Evolutionary conservation across 179 eudicot species (phyloP).

Genomic region (Sideroxylon spinosum): DNA sequence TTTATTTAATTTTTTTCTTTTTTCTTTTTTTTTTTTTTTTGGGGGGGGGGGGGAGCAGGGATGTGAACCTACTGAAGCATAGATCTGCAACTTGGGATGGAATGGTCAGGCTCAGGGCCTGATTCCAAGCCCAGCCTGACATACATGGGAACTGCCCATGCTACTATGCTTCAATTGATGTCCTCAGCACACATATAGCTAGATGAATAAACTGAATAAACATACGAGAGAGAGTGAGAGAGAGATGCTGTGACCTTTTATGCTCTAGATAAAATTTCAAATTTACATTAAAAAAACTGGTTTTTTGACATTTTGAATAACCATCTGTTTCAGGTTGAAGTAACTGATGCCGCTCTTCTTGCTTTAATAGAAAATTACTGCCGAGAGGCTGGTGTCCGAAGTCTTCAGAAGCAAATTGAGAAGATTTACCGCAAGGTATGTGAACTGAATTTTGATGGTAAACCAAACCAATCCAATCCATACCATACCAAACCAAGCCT

Average conservation of each 20-base stretch:
- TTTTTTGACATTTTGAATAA: background rate
- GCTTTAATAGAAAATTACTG: conserved; percentile 91
- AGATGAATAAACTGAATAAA: no score
- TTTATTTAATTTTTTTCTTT: no score
- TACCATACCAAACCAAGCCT: no score
- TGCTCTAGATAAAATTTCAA: no score
- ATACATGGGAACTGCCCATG: background rate
- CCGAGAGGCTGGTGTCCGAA: conserved; percentile 96
- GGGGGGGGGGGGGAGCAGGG: background rate
- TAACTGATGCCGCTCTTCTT: conserved; percentile 88
- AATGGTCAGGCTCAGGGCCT: background rate
- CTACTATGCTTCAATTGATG: no score
- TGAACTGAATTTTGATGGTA: no score
- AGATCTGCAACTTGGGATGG: background rate
- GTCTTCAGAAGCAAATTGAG: conserved; percentile 97
- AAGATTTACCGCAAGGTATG: conserved; percentile 99
- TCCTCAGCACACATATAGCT: no score
- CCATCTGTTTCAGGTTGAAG: conserved; percentile 64
- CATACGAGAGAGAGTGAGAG: no score
- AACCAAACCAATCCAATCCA: no score
- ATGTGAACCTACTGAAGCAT: background rate
- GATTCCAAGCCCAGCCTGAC: background rate
- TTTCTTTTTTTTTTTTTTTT: no score
- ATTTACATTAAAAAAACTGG: no score
- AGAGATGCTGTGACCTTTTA: no score